Evolutionary conservation across 2,329 filamentous ascomycete genomes (phyloP).

Genomic region (Remersonia thermophila): DNA sequence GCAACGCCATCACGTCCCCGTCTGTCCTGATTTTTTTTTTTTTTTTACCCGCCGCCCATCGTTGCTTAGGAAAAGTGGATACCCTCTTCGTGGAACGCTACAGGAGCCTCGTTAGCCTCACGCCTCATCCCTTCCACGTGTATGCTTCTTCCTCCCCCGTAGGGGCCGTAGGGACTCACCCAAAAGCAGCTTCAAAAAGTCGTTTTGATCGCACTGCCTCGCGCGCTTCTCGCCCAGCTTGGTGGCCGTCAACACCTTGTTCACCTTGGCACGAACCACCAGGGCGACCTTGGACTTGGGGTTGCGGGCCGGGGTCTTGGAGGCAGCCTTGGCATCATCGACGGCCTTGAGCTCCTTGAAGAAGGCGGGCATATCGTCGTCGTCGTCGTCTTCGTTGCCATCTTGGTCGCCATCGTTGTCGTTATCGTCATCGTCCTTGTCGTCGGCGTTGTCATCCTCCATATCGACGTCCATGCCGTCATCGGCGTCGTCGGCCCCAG

Average conservation of each 20-base stretch:
- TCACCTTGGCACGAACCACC: constrained; percentile 75
- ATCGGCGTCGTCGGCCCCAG: constrained; percentile 22
- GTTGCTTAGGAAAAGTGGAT: constrained; percentile 73
- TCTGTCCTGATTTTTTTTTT: no score
- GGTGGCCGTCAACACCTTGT: constrained; percentile 73
- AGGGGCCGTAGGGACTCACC: constrained; percentile 11
- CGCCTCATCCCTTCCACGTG: no score
- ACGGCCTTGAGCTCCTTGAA: constrained; percentile 53
- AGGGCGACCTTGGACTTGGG: constrained; percentile 70
- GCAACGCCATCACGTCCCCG: no score
- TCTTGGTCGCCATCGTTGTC: constrained; percentile 38
- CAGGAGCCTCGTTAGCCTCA: neutral
- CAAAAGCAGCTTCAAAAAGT: constrained; percentile 61
- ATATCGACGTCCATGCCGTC: constrained; percentile 16
- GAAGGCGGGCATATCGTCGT: constrained; percentile 68
- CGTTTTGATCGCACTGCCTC: constrained; percentile 81
- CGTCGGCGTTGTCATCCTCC: constrained; percentile 27
- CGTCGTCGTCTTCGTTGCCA: constrained; percentile 40
- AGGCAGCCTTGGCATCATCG: constrained; percentile 24
- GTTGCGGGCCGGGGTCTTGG: constrained; percentile 55
- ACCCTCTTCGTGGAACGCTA: constrained; percentile 70
- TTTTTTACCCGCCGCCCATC: no score
- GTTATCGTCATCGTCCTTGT: constrained; percentile 34
- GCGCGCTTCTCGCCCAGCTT: constrained; percentile 69
- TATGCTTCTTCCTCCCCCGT: neutral